Base-by-base conservation (phyloP, 2,329 filamentous ascomycete species). In the Sclerotinia subarctica region DNA sequence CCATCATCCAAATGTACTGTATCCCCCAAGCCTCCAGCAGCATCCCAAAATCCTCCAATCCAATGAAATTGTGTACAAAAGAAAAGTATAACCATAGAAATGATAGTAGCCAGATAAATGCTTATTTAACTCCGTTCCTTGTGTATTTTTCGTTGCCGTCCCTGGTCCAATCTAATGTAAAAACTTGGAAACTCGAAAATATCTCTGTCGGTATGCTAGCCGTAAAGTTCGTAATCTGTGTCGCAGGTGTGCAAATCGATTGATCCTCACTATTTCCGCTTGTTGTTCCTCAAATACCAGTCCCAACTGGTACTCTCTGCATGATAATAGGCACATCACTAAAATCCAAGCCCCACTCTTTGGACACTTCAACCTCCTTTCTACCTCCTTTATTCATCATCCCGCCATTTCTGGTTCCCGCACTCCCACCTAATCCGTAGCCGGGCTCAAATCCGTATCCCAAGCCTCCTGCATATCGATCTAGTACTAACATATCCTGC, bases 301-400 rank as follows among this genome's bases (percentile, higher is more conserved):
- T 46, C 10, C 32, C 47, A 21, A 63, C 46, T 52, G 59, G 59
- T 49, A 71, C 69, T 26, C 68, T 47, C 58, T 70, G 71, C 62
- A 74, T 56, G 24, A 74, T 66, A 11, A 74, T 68, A 10, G 73
- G 74, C n/a, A 73, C 71, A 68, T 74, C 72, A 54, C 67, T 71
- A 8, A 74, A 69, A 67, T 74, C 73, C 44, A 74, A 63, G 1
- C 73, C 74, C 66, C 68, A 74, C 6, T 52, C 29, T 59, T 68
- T 46, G 47, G 66, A 70, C 0, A 58, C 69, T 8, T 52, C 56
- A 11, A 66, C 66, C 7, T 70, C 67, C 42, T 73, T 73, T 19
- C 71, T 64, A 3, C 66, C 60, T 3, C 42, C 68, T 32, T 44
- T 46, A 7, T 59, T 60, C 68, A 70, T 46, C 26, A 60, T 65